A percentile compares a stretch with the other conserved stretches of the same genome.
Conservation (phyloP, 2,329 filamentous ascomycete species). For the Ophiostoma triangulosporum region DNA sequence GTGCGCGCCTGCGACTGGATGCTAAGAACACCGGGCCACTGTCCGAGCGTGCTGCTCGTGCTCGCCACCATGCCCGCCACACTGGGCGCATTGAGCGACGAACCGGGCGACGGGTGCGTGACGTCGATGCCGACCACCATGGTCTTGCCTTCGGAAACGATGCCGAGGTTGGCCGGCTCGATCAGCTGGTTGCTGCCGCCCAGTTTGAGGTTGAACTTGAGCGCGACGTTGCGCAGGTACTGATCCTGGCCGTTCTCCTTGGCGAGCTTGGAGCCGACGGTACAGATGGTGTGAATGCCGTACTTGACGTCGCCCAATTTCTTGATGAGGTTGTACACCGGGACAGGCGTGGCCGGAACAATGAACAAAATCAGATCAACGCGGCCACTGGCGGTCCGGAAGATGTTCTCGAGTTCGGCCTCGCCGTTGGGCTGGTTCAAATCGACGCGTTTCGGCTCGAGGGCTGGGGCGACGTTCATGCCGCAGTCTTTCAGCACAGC, state of each 20-base stretch:
- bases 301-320: slow-evolving; percentile 38
- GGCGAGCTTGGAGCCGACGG: slow-evolving; percentile 35
- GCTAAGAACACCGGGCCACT: slow-evolving; percentile 54
- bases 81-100: slow-evolving; percentile 43
- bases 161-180: slow-evolving; percentile 29
- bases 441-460: background rate
- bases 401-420: background rate
- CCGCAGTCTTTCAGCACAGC: slow-evolving; percentile 8
- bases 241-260: slow-evolving; percentile 21
- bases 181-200: slow-evolving; percentile 47
- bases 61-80: slow-evolving; percentile 59
- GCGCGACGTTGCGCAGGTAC: slow-evolving; percentile 38
- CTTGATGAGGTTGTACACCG: slow-evolving; percentile 45
- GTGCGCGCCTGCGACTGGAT: slow-evolving; percentile 37
- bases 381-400: background rate
- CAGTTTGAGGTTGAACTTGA: slow-evolving; percentile 55
- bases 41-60: slow-evolving; percentile 43
- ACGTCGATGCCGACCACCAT: slow-evolving; percentile 63
- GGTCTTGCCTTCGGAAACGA: slow-evolving; percentile 43
- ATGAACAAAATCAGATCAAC: slow-evolving; percentile 35
- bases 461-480: slow-evolving; percentile 1
- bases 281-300: slow-evolving; percentile 47
- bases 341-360: slow-evolving; percentile 26
- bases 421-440: slow-evolving; percentile 4
- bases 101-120: slow-evolving; percentile 58